Evolutionary conservation across 805 yeast species (phyloP), one percentile per base, ranked within the genome.

Genomic region (Candida maesae): DNA sequence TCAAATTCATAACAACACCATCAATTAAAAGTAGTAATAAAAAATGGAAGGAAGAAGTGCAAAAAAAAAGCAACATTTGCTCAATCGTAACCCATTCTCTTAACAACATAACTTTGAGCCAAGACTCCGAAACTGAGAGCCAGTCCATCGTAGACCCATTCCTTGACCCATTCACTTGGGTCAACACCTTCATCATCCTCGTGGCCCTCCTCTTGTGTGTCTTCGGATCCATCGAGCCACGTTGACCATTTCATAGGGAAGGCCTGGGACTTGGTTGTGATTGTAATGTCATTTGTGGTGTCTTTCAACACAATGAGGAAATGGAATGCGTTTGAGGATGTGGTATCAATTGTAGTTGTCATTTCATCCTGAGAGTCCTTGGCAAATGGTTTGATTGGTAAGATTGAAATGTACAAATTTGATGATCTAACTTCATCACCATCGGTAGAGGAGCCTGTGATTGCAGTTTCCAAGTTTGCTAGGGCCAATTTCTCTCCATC

Each of bases 61-160:
- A 9, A 14, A 18, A 6, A 19, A 19, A 27, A 17, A 19, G 6
- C 8, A 23, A n/a, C n/a, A n/a, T n/a, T n/a, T n/a, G n/a, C n/a
- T 32, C 20, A 41, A 25, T 25, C 38, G 24, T 62, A 59, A 28
- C 65, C 61, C 95, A 93, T 93, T 63, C 99, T 75, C 61, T 80
- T 81, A 35, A 90, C 79, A 34, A 93, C 95, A 60, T 93, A 93
- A 56, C 81, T 78, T 62, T 93, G 98, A 1, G 97, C 95, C 25
- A 87, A 67, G 1, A 86, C 83, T 14, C 96, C 98, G 49, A 93
- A 76, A 14, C 88, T 71, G 47, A 89, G 72, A 15, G 79, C 78
- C 38, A 93, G 68, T 0, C 96, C 95, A 50, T 79, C 82, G 53
- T 78, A 81, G 27, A 84, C 70, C 95, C 95, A 85, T 39, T 77